These are phyloP conservation scores for Rhizomucor pusillus DNA, from an alignment of 371 early-diverging fungal genomes.

Conservation along the genomic window DNA sequence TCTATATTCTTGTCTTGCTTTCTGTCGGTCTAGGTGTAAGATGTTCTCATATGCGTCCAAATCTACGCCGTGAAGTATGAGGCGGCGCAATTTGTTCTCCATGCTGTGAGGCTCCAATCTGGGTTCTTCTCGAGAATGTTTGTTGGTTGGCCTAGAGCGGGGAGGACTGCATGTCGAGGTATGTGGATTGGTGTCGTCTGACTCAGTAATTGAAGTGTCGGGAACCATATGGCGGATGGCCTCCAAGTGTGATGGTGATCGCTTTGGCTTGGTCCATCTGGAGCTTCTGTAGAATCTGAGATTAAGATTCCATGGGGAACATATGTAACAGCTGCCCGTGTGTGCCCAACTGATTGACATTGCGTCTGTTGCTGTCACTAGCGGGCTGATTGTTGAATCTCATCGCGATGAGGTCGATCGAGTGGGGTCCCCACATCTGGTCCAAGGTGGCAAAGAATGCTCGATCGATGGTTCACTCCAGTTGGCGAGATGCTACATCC, in stretches of 20 bases:
- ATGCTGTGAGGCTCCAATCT: not conserved
- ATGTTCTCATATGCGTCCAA: too few relatives aligned
- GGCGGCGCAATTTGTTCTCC: not conserved
- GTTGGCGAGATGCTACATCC: too few relatives aligned
- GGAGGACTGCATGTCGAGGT: not conserved
- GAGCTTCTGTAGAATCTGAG: not conserved
- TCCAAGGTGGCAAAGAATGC: too few relatives aligned
- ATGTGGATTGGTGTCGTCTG: not conserved
- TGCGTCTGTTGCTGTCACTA: too few relatives aligned
- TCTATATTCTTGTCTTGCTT: not conserved
- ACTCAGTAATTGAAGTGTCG: not conserved
- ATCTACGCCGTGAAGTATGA: too few relatives aligned
- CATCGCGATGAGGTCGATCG: too few relatives aligned
- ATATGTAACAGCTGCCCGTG: too few relatives aligned
- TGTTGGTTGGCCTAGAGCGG: not conserved
- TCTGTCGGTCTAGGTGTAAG: too few relatives aligned
- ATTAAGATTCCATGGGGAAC: slow-evolving; percentile 1
- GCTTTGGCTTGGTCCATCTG: not conserved
- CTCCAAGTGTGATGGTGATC: not conserved
- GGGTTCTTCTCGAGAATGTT: slow-evolving; percentile 4
- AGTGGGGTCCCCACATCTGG: too few relatives aligned
- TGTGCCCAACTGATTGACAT: too few relatives aligned
- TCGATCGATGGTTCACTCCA: too few relatives aligned
- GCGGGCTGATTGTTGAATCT: too few relatives aligned
- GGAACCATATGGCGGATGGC: slow-evolving; percentile 3